Percentiles rank a stretch among this genome's conserved stretches.
Conservation (phyloP, 2,329 filamentous ascomycete genomes). For the Neophaeococcomyces aloes region DNA sequence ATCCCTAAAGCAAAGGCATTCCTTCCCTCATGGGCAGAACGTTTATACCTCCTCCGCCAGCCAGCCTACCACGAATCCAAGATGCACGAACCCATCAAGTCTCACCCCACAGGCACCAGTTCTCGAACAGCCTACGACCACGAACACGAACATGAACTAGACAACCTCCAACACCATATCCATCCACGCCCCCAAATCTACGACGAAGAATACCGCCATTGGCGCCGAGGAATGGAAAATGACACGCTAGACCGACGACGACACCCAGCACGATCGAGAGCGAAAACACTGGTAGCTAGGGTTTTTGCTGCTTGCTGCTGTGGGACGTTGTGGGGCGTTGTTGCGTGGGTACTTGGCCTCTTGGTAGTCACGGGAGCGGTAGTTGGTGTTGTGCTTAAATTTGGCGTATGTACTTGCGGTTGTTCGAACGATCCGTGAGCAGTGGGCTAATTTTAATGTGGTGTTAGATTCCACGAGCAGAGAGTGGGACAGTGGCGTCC, state of each 20-base stretch:
- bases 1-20: too few relatives aligned
- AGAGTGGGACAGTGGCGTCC: too few relatives aligned
- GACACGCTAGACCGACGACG: conserved; percentile 5
- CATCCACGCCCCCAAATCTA: background rate
- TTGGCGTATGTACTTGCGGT: background rate
- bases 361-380: background rate
- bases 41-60: too few relatives aligned
- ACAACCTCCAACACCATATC: background rate
- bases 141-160: conserved; percentile 4
- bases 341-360: conserved; percentile 5
- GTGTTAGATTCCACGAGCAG: too few relatives aligned
- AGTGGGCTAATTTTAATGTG: too few relatives aligned
- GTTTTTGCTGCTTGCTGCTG: conserved; percentile 6
- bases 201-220: background rate
- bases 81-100: background rate
- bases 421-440: too few relatives aligned
- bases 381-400: conserved; percentile 2
- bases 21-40: too few relatives aligned
- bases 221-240: conserved; percentile 5
- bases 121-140: conserved; percentile 2
- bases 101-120: background rate
- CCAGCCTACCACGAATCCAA: too few relatives aligned
- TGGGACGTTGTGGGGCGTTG: conserved; percentile 6
- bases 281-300: too few relatives aligned
- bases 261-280: too few relatives aligned